These are phyloP conservation scores for Paxillus ammoniavirescens DNA, from an alignment of 768 basidiomycete genomes.

Conservation along the genomic window DNA sequence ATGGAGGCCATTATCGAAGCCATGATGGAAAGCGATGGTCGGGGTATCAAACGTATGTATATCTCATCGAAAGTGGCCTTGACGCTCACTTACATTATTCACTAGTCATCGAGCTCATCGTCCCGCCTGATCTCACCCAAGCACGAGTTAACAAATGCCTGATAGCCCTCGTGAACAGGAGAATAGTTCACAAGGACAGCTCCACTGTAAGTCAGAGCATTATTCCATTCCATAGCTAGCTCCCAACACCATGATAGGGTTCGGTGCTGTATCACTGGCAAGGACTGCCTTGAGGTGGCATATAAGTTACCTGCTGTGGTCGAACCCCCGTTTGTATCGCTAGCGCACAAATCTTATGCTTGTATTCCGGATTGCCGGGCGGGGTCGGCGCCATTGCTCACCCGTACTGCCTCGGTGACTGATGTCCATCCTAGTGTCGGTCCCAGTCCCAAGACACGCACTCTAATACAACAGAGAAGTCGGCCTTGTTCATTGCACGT, in stretches of 20 bases:
- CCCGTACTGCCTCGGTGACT: no score
- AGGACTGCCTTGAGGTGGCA: slow-evolving; percentile 40
- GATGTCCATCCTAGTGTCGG: no score
- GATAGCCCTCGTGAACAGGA: slow-evolving; percentile 85
- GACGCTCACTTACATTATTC: background rate
- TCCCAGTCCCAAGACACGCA: background rate
- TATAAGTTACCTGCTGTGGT: background rate
- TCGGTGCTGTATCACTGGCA: slow-evolving; percentile 70
- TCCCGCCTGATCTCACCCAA: slow-evolving; percentile 81
- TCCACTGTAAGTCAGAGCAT: slow-evolving; percentile 42
- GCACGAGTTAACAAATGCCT: slow-evolving; percentile 92
- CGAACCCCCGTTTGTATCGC: background rate
- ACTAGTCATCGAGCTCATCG: slow-evolving; percentile 74
- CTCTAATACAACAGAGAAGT: background rate
- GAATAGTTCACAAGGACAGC: slow-evolving; percentile 77
- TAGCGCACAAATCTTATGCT: background rate
- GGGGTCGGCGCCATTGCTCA: background rate
- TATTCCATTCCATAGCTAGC: background rate
- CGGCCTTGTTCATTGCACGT: background rate
- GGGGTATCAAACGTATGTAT: slow-evolving; percentile 59
- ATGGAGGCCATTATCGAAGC: slow-evolving; percentile 81
- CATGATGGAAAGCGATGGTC: slow-evolving; percentile 61
- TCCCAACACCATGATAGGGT: slow-evolving; percentile 40
- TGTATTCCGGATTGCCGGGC: background rate
- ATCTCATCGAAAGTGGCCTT: slow-evolving; percentile 8